A percentile compares a stretch with the other conserved stretches of the same genome.
These are phyloP conservation scores for Cercospora citrullina DNA, from an alignment of 2,329 filamentous ascomycete species.

Conservation along the genomic window DNA sequence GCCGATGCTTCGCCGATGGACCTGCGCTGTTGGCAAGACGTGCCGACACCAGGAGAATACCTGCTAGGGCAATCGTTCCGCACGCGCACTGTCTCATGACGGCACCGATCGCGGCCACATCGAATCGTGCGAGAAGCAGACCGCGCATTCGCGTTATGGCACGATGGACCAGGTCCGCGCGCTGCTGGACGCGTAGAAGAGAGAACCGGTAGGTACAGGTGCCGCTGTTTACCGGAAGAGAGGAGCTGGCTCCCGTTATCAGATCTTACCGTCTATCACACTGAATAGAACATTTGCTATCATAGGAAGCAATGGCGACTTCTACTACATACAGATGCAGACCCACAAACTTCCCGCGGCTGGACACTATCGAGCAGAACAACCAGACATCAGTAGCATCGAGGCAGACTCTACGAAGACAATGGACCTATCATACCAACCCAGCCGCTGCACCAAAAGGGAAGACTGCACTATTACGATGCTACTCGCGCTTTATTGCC, in stretches of 20 bases:
- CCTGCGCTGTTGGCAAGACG: not conserved
- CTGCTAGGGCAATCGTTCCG: not conserved
- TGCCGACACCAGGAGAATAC: not conserved
- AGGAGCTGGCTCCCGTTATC: slow-evolving; percentile 5
- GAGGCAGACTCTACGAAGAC: slow-evolving; percentile 2
- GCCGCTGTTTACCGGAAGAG: not conserved
- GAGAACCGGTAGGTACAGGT: slow-evolving; percentile 11
- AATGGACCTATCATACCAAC: slow-evolving; percentile 13
- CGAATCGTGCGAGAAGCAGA: slow-evolving; percentile 1
- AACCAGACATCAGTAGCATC: not conserved
- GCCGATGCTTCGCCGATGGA: not conserved
- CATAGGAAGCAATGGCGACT: slow-evolving; percentile 10
- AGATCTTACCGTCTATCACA: not conserved
- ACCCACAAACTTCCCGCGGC: slow-evolving; percentile 19
- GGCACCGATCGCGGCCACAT: not conserved
- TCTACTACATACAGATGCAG: slow-evolving; percentile 1
- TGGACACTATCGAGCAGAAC: slow-evolving; percentile 15
- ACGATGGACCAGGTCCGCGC: not conserved
- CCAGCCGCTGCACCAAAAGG: slow-evolving; percentile 15
- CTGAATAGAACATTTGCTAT: not conserved
- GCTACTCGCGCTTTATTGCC: slow-evolving; percentile 19
- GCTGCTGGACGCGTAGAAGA: not conserved
- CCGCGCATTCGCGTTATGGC: not conserved
- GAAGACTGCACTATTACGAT: slow-evolving; percentile 16
- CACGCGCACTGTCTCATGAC: not conserved